phyloP scores from a whole-genome alignment of 805 yeast genomes.

The Cyberlindnera samutprakarnensis region DNA sequence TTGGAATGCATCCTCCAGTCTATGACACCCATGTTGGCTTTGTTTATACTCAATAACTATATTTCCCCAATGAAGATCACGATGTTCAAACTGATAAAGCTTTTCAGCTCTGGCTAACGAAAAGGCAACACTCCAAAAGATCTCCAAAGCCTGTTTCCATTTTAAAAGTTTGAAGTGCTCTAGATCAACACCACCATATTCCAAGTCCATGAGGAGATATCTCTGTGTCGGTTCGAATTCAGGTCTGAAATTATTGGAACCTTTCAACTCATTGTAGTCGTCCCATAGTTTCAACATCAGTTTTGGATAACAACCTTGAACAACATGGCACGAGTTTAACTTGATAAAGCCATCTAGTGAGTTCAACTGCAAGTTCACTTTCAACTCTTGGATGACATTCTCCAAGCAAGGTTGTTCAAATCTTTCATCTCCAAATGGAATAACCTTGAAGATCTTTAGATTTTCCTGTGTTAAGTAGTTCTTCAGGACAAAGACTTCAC shows the following conservation, averaged over 20 bases:
- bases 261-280: slow-evolving; percentile 23
- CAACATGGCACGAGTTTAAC: slow-evolving; percentile 37
- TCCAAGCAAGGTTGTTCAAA: slow-evolving; percentile 31
- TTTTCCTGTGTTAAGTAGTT: slow-evolving; percentile 18
- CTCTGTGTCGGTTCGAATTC: slow-evolving; percentile 25
- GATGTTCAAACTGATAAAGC: slow-evolving; percentile 52
- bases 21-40: no score
- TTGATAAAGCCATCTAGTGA: slow-evolving; percentile 36
- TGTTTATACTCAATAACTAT: slow-evolving; percentile 35
- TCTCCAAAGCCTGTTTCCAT: slow-evolving; percentile 31
- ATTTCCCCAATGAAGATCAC: slow-evolving; percentile 65
- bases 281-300: slow-evolving; percentile 39
- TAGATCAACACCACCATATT: slow-evolving; percentile 36
- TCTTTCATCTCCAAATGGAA: slow-evolving; percentile 42
- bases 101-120: slow-evolving; percentile 46
- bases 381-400: slow-evolving; percentile 40
- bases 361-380: slow-evolving; percentile 33
- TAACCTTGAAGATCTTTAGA: slow-evolving; percentile 36
- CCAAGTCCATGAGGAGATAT: slow-evolving; percentile 29
- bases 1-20: slow-evolving; percentile 15
- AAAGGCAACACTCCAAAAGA: slow-evolving; percentile 49
- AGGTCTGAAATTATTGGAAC: slow-evolving; percentile 32
- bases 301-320: slow-evolving; percentile 37
- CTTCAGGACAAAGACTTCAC: slow-evolving; percentile 34
- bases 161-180: slow-evolving; percentile 33